Base-by-base conservation (phyloP, 805 yeast species). In the Candida corydali region DNA sequence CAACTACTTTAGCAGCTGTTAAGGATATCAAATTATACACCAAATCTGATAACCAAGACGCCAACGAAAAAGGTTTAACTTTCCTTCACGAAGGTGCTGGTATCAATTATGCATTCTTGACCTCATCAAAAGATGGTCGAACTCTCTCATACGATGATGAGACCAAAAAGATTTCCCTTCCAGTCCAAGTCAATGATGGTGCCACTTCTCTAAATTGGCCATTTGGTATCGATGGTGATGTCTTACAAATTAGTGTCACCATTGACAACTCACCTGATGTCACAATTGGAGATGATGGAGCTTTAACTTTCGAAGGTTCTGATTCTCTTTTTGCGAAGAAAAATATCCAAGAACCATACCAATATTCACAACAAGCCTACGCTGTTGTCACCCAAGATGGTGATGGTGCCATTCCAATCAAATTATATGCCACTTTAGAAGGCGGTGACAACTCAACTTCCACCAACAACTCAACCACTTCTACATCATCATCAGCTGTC, bases 21-120 rank as follows among this genome's bases (percentile, higher is more conserved):
- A 28, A 19, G 25, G 36, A 44, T 7, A 45, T 57, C 11, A 16
- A 43, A 17, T 52, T 64, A 32, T 44, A 18, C 15, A 50, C 47
- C 31, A 44, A 50, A 26, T 59, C 69, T 20, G 49, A 45, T 30
- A 40, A 58, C 38, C 14, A 50, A 4, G 43, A 37, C 5, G 36
- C 66, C 34, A 40, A 62, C 41, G 62, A 60, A 26, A 38, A 52
- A 17, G 60, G 57, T 32, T 39, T 65, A 28, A 39, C 48, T 29
- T 40, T 58, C 19, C 40, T 39, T 29, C 76, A 69, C 47, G 70
- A 64, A 48, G 76, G 75, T 45, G 76, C 76, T 34, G 76, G 64
- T 38, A 49, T 66, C 41, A 53, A 60, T 55, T 70, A 68, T 52
- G 45, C 64, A 25, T 59, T 63, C 51, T 41, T 62, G 28, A 20